These are phyloP conservation scores for Paramecium primaurelia DNA, from an alignment of 73 alveolate species.

Conservation along the genomic window DNA sequence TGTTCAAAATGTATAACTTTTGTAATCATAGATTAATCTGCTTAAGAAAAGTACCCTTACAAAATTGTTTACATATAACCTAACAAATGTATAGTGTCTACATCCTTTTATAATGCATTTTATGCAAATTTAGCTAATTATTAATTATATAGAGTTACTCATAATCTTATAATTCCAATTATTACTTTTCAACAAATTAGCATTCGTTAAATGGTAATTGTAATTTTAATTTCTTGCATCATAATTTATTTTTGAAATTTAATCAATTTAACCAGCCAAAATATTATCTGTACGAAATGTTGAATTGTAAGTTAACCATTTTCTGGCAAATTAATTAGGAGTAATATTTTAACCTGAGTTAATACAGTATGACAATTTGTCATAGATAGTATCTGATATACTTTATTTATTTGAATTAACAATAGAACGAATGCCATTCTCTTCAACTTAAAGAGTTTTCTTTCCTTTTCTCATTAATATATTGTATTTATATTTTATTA, in stretches of 20 bases:
- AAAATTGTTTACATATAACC: neutral
- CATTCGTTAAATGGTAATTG: neutral
- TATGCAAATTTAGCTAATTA: neutral
- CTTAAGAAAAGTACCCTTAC: neutral
- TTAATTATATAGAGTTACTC: neutral
- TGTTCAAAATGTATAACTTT: neutral
- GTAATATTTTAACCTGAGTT: neutral
- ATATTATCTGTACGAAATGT: neutral
- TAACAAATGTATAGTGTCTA: neutral
- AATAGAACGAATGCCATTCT: neutral
- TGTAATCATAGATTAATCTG: neutral
- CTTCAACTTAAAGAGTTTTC: neutral
- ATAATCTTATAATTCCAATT: neutral
- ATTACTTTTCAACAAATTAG: neutral
- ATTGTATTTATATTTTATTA: neutral
- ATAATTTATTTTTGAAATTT: rapidly evolving
- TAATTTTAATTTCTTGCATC: neutral
- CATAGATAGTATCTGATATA: neutral
- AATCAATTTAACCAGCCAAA: neutral
- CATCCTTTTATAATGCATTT: neutral
- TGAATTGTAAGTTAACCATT: neutral
- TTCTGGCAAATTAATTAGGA: neutral
- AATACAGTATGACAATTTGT: neutral
- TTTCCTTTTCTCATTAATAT: neutral
- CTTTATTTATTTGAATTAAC: neutral